These are phyloP conservation scores for Venturiaceae sp. DNA, from an alignment of 2,329 filamentous ascomycete species.

Conservation along the genomic window DNA sequence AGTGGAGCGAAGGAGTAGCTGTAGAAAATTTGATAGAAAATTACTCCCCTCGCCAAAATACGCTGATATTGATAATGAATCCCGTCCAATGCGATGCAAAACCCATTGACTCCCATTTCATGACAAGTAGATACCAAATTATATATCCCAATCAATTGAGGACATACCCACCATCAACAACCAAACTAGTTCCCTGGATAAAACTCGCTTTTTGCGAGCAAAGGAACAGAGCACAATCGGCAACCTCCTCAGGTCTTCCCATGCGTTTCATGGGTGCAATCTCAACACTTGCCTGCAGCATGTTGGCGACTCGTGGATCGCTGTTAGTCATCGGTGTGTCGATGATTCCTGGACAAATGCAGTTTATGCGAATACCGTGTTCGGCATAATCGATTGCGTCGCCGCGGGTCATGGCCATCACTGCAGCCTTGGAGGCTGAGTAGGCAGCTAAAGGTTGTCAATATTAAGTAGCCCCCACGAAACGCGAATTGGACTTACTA, in stretches of 20 bases:
- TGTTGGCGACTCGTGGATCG: constrained; percentile 15
- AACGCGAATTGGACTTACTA: too few species aligned
- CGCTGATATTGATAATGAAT: too few species aligned
- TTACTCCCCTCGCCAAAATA: too few species aligned
- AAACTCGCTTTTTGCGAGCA: constrained; percentile 17
- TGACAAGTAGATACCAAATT: too few species aligned
- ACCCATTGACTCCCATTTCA: too few species aligned
- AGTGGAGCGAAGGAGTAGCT: too few species aligned
- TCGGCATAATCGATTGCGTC: constrained; percentile 16
- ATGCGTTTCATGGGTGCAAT: constrained; percentile 25
- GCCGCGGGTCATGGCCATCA: constrained; percentile 47
- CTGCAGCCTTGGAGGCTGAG: constrained; percentile 48
- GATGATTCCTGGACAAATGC: constrained; percentile 23
- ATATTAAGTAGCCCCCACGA: too few species aligned
- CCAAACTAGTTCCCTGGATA: constrained; percentile 3
- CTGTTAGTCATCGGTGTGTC: constrained; percentile 23
- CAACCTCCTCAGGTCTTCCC: constrained; percentile 26
- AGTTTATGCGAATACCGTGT: constrained; percentile 20
- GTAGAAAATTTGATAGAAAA: too few species aligned
- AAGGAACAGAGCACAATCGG: constrained; percentile 27
- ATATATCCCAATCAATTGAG: too few species aligned
- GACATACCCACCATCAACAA: constrained; percentile 9
- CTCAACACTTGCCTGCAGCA: constrained; percentile 18
- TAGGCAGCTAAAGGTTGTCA: constrained; percentile 36
- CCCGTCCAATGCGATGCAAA: too few species aligned